These are phyloP conservation scores for Mediolabrus comicus DNA, from an alignment of 108 stramenopile species.

Conservation along the genomic window DNA sequence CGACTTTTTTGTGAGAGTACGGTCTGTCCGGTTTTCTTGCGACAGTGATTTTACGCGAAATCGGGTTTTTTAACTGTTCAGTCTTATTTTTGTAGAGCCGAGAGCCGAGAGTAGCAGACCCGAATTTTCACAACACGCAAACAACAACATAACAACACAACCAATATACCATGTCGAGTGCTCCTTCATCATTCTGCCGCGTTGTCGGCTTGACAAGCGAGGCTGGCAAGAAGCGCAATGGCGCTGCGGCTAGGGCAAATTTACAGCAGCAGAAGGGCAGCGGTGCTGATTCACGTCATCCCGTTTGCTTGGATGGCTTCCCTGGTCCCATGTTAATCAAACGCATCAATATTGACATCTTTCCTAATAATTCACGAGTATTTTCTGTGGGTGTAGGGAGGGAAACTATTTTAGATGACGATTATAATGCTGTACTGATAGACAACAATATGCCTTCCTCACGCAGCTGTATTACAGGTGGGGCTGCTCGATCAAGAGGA, in stretches of 20 bases:
- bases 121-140: too few species aligned
- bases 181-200: background rate
- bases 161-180: background rate
- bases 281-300: background rate
- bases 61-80: too few species aligned
- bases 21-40: too few species aligned
- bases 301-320: background rate
- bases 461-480: background rate
- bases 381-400: background rate
- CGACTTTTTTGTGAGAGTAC: too few species aligned
- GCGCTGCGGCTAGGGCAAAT: constrained; percentile 2
- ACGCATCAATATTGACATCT: background rate
- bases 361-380: background rate
- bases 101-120: too few species aligned
- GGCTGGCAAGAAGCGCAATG: constrained; percentile 1
- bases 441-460: background rate
- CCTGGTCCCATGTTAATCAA: background rate
- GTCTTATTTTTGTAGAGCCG: too few species aligned
- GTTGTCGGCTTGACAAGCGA: constrained; percentile 12
- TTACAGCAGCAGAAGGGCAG: background rate
- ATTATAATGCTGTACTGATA: background rate
- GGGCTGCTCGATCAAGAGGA: constrained; percentile 5
- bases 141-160: too few species aligned
- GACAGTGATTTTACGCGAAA: too few species aligned
- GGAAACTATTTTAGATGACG: background rate